A percentile compares a stretch with the other conserved stretches of the same genome.
Evolutionary conservation across 2,329 filamentous ascomycete species (phyloP).

Genomic region (Sporothrix sp.): DNA sequence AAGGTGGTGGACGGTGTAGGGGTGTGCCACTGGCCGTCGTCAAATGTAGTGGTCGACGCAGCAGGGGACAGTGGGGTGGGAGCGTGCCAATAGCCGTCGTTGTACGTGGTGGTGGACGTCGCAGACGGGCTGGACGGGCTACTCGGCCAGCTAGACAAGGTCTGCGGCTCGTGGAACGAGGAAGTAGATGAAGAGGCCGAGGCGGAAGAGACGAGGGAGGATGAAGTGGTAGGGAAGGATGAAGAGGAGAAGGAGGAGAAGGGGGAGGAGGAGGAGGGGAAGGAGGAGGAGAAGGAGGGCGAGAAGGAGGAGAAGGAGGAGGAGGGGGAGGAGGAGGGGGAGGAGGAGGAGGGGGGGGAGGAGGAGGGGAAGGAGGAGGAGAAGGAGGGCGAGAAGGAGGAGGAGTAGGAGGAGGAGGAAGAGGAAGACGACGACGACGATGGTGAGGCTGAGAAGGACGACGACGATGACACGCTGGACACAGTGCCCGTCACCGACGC

Average conservation of each 20-base stretch:
- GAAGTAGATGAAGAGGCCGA: background rate
- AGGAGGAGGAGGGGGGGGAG: background rate
- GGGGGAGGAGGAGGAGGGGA: background rate
- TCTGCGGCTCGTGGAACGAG: too few species aligned
- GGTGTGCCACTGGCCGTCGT: background rate
- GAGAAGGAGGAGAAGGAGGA: background rate
- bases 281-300: background rate
- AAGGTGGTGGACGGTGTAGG: background rate
- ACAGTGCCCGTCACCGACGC: background rate
- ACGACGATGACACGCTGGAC: background rate
- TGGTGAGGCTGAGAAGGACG: background rate
- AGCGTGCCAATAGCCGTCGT: background rate
- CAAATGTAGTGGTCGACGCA: background rate
- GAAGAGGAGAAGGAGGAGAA: background rate
- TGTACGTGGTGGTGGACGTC: background rate
- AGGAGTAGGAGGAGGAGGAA: background rate
- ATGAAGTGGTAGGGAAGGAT: background rate
- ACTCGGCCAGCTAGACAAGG: too few species aligned
- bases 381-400: background rate
- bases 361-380: background rate
- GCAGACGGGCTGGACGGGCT: background rate
- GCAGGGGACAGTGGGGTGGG: background rate
- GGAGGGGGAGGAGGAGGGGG: background rate
- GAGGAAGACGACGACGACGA: background rate
- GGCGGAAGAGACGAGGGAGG: background rate